Percentiles rank a stretch among this genome's conserved stretches.
Conservation (phyloP, 768 basidiomycete genomes). For the Galerina marginata region DNA sequence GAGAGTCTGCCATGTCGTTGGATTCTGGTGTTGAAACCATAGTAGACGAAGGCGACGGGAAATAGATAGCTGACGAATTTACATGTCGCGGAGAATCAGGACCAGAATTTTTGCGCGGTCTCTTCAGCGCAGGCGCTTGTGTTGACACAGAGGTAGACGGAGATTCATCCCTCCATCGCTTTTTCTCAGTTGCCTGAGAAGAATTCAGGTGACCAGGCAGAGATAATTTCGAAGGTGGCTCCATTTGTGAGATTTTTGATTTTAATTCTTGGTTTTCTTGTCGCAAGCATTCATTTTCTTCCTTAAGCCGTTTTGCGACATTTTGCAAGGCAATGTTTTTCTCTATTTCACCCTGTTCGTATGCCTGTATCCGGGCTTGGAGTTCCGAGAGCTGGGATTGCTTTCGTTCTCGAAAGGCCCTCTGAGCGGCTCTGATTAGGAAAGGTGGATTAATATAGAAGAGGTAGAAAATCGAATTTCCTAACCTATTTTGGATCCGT, state of each 20-base stretch:
- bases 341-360: constrained; percentile 91
- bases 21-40: constrained; percentile 58
- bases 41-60: constrained; percentile 49
- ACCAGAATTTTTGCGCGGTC: constrained; percentile 32
- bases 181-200: constrained; percentile 46
- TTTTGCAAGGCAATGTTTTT: constrained; percentile 84
- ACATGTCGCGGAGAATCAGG: constrained; percentile 27
- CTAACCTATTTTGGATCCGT: constrained; percentile 78
- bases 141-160: constrained; percentile 22
- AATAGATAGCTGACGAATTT: constrained; percentile 41
- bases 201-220: constrained; percentile 2
- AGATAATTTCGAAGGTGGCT: constrained; percentile 38
- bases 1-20: constrained; percentile 36
- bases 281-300: constrained; percentile 80
- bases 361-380: constrained; percentile 82
- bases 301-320: constrained; percentile 83
- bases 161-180: constrained; percentile 63
- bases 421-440: constrained; percentile 74
- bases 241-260: constrained; percentile 50
- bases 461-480: not conserved
- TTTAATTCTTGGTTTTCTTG: constrained; percentile 69
- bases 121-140: constrained; percentile 22
- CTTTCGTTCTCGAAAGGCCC: constrained; percentile 89
- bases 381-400: constrained; percentile 88
- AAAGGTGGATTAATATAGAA: not conserved